Conservation (phyloP, 106 monocot species). For the Agapanthus africanus region DNA sequence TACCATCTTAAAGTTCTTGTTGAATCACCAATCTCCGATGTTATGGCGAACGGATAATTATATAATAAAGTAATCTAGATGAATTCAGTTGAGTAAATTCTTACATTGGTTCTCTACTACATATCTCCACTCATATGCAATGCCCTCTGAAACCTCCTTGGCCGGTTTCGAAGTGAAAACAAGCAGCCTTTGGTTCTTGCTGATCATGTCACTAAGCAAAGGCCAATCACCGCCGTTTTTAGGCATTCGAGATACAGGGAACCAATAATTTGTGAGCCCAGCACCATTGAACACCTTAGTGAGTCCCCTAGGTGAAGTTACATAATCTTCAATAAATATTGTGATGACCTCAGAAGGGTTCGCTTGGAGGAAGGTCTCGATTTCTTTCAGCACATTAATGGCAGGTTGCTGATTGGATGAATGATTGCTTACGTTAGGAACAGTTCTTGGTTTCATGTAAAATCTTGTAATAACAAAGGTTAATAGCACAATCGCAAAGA, state of each 20-base stretch:
- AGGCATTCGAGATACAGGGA: slow-evolving; percentile 55
- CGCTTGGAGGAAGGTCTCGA: slow-evolving; percentile 37
- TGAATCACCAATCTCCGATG: too few relatives aligned
- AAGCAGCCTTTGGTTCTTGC: slow-evolving; percentile 49
- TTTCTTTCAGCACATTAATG: slow-evolving; percentile 43
- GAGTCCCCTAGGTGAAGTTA: slow-evolving; percentile 29
- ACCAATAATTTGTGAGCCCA: slow-evolving; percentile 55
- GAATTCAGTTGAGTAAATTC: too few relatives aligned
- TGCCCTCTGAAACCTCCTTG: slow-evolving; percentile 53
- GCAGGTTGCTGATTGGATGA: slow-evolving; percentile 54
- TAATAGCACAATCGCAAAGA: too few relatives aligned
- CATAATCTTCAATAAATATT: slow-evolving; percentile 71
- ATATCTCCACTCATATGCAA: slow-evolving; percentile 66
- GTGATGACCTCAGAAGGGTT: slow-evolving; percentile 60
- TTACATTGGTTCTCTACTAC: slow-evolving; percentile 67
- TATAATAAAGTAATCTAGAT: background rate
- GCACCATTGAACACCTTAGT: slow-evolving; percentile 44
- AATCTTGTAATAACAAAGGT: too few relatives aligned
- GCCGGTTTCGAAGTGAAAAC: slow-evolving; percentile 62
- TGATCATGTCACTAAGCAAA: slow-evolving; percentile 51
- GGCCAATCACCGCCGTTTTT: slow-evolving; percentile 64
- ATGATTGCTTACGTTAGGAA: background rate
- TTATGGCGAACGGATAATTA: too few relatives aligned
- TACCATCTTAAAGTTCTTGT: too few relatives aligned
- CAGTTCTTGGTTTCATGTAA: background rate